Conservation (phyloP, 2,329 filamentous ascomycete species). For the Alternaria triticina region DNA sequence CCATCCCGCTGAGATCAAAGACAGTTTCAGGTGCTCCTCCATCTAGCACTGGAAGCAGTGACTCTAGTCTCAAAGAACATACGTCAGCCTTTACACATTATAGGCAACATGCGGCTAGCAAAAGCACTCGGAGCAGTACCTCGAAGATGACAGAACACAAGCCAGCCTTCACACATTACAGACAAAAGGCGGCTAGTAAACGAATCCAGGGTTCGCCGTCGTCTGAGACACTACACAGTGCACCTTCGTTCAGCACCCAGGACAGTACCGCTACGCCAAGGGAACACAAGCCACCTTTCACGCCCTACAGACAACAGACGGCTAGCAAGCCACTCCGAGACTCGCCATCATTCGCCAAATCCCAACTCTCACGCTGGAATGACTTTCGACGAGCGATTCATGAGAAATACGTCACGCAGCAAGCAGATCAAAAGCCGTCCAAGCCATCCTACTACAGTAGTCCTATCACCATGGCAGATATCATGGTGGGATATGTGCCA, state of each 20-base stretch:
- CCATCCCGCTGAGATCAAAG: background rate
- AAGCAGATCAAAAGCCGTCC: background rate
- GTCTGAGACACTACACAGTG: background rate
- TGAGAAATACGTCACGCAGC: background rate
- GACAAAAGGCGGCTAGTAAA: background rate
- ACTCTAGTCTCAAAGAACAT: background rate
- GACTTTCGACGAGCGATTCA: background rate
- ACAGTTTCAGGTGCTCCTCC: background rate
- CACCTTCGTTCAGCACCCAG: background rate
- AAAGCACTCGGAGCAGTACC: background rate
- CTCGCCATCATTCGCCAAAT: background rate
- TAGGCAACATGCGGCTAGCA: background rate
- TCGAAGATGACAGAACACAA: background rate
- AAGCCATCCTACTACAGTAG: background rate
- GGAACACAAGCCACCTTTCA: background rate
- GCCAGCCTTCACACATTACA: background rate
- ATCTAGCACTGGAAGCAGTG: background rate
- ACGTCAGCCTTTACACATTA: background rate
- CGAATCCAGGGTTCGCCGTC: background rate
- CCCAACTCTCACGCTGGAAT: too few relatives aligned
- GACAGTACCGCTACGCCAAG: background rate
- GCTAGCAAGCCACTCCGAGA: background rate
- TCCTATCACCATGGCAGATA: background rate
- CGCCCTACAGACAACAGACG: background rate
- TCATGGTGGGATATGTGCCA: background rate